A percentile compares a stretch with the other conserved stretches of the same genome.
Conservation (phyloP, 306 rosid genomes). For the Sicyos baderoa region DNA sequence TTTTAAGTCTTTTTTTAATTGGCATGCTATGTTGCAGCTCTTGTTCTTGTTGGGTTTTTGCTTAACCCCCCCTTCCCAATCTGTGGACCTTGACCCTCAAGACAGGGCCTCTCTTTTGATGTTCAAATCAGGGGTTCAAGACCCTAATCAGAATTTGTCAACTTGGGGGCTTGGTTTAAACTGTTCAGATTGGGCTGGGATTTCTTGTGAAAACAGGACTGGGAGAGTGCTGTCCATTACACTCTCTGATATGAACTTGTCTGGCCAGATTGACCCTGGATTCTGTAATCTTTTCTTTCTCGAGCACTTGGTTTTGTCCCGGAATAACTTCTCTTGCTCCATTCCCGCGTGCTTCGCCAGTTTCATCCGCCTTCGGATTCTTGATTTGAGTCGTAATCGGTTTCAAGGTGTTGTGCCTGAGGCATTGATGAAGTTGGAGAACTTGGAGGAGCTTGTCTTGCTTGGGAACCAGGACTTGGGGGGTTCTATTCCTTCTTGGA, state of each 20-base stretch:
- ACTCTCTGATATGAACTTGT: slow-evolving; percentile 55
- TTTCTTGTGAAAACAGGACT: slow-evolving; percentile 58
- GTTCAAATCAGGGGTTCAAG: slow-evolving; percentile 45
- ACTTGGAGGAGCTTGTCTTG: slow-evolving; percentile 59
- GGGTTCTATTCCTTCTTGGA: slow-evolving; percentile 68
- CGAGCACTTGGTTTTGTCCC: slow-evolving; percentile 46
- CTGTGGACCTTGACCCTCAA: slow-evolving; percentile 49
- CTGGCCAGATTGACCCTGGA: slow-evolving; percentile 56
- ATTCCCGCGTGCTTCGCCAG: slow-evolving; percentile 64
- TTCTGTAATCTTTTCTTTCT: slow-evolving; percentile 58
- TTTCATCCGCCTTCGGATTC: slow-evolving; percentile 35
- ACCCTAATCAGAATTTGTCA: slow-evolving; percentile 56
- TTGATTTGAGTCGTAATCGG: slow-evolving; percentile 63
- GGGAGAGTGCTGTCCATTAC: slow-evolving; percentile 63
- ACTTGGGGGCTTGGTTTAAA: slow-evolving; percentile 75
- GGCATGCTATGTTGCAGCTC: slow-evolving; percentile 30
- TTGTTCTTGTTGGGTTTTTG: slow-evolving; percentile 31
- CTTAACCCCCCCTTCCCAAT: slow-evolving; percentile 29
- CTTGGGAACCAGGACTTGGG: slow-evolving; percentile 56
- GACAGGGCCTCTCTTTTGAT: slow-evolving; percentile 53
- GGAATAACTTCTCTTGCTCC: slow-evolving; percentile 47
- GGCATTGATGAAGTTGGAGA: slow-evolving; percentile 46
- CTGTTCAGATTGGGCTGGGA: slow-evolving; percentile 70
- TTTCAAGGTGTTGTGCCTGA: slow-evolving; percentile 65
- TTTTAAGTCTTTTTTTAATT: background rate